Conservation (phyloP, 805 yeast species). For the Wickerhamomyces pijperi region DNA sequence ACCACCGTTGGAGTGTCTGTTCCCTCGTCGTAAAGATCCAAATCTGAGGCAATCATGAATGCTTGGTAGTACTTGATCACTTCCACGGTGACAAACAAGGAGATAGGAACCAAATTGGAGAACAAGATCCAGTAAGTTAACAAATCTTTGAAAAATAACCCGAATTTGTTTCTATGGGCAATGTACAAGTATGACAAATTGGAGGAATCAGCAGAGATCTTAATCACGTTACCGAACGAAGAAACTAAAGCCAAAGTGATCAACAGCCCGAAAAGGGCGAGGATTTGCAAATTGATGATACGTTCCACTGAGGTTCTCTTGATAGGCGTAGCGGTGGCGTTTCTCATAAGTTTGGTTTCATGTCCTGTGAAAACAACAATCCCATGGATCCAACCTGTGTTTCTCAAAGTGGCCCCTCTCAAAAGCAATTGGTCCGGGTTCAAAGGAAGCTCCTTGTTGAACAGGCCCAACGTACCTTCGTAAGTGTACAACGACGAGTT, state of each 20-base stretch:
- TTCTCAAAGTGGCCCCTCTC: slow-evolving; percentile 92
- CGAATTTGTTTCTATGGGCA: slow-evolving; percentile 55
- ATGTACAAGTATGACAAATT: slow-evolving; percentile 55
- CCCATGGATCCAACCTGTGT: slow-evolving; percentile 93
- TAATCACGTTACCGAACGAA: slow-evolving; percentile 78
- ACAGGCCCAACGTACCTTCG: slow-evolving; percentile 67
- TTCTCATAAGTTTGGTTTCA: slow-evolving; percentile 95
- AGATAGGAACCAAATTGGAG: slow-evolving; percentile 95
- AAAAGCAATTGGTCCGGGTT: slow-evolving; percentile 85
- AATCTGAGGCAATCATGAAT: slow-evolving; percentile 81
- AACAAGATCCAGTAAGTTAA: slow-evolving; percentile 93
- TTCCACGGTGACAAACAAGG: slow-evolving; percentile 92
- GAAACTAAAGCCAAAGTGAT: slow-evolving; percentile 70
- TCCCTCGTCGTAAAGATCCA: slow-evolving; percentile 82
- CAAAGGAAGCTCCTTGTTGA: slow-evolving; percentile 56
- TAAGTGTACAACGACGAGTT: slow-evolving; percentile 89
- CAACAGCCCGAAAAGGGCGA: slow-evolving; percentile 76
- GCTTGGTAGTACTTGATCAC: slow-evolving; percentile 94
- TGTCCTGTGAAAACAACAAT: slow-evolving; percentile 94
- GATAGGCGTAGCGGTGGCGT: slow-evolving; percentile 97
- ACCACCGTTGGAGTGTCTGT: slow-evolving; percentile 93
- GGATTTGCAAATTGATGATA: slow-evolving; percentile 83
- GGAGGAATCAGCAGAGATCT: slow-evolving; percentile 39
- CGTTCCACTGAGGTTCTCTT: slow-evolving; percentile 95
- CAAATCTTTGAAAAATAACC: slow-evolving; percentile 73